A percentile compares a stretch with the other conserved stretches of the same genome.
phyloP scores from a whole-genome alignment of 225 moss, liverwort and hornwort genomes.

The Lunularia cruciata region DNA sequence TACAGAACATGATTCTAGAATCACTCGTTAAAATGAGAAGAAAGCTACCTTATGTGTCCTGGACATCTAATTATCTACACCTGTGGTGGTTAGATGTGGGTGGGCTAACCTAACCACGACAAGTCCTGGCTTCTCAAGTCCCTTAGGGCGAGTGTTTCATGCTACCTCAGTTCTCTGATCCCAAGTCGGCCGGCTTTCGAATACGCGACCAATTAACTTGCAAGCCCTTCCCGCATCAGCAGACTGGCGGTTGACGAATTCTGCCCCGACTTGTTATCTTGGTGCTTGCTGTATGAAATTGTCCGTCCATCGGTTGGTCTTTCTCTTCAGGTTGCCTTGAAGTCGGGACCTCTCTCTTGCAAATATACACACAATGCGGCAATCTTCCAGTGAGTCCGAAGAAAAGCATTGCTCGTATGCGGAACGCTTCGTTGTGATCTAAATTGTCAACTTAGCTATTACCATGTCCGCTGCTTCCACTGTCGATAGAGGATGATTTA shows the following conservation, averaged over 20 bases:
- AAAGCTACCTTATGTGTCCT: too few relatives aligned
- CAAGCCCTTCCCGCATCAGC: not conserved
- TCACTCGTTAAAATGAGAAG: not conserved
- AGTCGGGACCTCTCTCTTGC: not conserved
- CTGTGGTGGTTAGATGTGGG: not conserved
- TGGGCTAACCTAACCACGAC: not conserved
- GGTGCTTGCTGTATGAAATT: not conserved
- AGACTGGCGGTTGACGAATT: not conserved
- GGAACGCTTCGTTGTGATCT: too few relatives aligned
- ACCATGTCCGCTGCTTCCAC: slow-evolving; percentile 47
- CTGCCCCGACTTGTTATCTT: not conserved
- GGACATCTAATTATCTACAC: not conserved
- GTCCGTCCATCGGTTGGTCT: not conserved
- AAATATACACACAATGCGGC: slow-evolving; percentile 11
- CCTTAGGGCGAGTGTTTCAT: slow-evolving; percentile 3
- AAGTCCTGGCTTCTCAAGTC: not conserved
- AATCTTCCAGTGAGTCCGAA: not conserved
- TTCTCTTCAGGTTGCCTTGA: not conserved
- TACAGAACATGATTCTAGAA: not conserved
- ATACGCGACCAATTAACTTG: not conserved
- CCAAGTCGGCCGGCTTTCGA: not conserved
- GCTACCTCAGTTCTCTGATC: not conserved
- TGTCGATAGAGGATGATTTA: slow-evolving; percentile 52
- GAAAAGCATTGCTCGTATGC: too few relatives aligned
- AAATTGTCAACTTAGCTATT: slow-evolving; percentile 9